Conservation (phyloP, 306 rosid species). For the Citrullus mucosospermus region DNA sequence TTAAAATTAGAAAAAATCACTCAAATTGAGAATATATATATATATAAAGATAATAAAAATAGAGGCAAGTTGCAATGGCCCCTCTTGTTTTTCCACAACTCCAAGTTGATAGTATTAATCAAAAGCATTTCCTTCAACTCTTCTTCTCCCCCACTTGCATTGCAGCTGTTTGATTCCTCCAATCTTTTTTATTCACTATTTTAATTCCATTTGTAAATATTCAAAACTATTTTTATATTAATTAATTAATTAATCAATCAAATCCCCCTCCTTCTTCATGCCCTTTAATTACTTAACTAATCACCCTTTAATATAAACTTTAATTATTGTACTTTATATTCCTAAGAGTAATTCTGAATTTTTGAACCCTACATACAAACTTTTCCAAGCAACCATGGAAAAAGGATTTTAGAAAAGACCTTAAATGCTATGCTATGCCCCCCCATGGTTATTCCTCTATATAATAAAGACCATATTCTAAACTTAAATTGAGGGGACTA, state of each 20-base stretch:
- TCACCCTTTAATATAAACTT: no score
- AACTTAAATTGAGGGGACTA: background rate
- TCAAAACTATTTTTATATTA: background rate
- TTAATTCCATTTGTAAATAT: background rate
- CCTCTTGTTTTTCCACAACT: slow-evolving; percentile 1
- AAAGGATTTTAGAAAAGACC: background rate
- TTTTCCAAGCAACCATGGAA: background rate
- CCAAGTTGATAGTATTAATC: background rate
- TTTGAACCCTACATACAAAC: background rate
- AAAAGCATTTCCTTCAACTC: background rate
- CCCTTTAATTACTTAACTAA: background rate
- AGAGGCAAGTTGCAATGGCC: background rate
- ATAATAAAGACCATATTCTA: background rate
- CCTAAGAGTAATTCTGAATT: background rate
- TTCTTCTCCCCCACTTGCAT: background rate
- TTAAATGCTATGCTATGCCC: background rate
- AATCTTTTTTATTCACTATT: background rate
- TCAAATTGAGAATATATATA: background rate
- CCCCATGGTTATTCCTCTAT: background rate
- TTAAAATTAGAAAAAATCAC: background rate
- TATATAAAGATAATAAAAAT: background rate
- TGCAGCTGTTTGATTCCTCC: slow-evolving; percentile 7
- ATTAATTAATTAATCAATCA: background rate
- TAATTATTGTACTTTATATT: background rate
- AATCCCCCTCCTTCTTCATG: background rate